These are phyloP conservation scores for Pugionium cornutum DNA, from an alignment of 345 rosid genomes.

Conservation along the genomic window DNA sequence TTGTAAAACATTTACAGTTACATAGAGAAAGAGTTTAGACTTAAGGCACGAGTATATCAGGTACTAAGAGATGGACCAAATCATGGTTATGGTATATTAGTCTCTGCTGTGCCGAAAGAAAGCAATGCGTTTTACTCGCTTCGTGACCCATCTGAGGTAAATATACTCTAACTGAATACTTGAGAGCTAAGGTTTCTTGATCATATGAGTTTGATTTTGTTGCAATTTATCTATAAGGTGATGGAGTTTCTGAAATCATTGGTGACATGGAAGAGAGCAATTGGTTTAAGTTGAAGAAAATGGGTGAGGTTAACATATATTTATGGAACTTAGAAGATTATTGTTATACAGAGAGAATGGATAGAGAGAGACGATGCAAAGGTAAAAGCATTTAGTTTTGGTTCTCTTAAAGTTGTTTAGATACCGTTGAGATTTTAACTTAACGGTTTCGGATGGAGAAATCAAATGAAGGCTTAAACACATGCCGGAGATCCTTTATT, in stretches of 20 bases:
- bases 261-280: constrained; percentile 68
- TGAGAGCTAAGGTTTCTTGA: not conserved
- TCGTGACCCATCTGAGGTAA: constrained; percentile 84
- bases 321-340: constrained; percentile 23
- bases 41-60: constrained; percentile 39
- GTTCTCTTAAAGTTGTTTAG: constrained; percentile 13
- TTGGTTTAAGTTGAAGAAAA: constrained; percentile 23
- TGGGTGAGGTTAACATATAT: constrained; percentile 23
- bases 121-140: constrained; percentile 83
- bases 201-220: constrained; percentile 1
- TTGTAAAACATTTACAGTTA: no score
- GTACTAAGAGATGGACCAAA: constrained; percentile 70
- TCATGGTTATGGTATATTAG: constrained; percentile 77
- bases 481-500: constrained; percentile 31
- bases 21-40: not conserved
- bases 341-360: constrained; percentile 22
- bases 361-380: constrained; percentile 2
- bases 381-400: not conserved
- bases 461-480: constrained; percentile 31
- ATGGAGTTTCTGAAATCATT: constrained; percentile 81
- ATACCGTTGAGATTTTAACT: constrained; percentile 26
- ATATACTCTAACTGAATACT: not conserved
- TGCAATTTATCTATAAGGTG: constrained; percentile 49
- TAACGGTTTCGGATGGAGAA: constrained; percentile 12
- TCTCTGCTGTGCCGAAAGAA: constrained; percentile 77